Evolutionary conservation across 768 basidiomycete species (phyloP), one percentile per base, ranked within the genome.

Genomic region (Rubroboletus satanas): DNA sequence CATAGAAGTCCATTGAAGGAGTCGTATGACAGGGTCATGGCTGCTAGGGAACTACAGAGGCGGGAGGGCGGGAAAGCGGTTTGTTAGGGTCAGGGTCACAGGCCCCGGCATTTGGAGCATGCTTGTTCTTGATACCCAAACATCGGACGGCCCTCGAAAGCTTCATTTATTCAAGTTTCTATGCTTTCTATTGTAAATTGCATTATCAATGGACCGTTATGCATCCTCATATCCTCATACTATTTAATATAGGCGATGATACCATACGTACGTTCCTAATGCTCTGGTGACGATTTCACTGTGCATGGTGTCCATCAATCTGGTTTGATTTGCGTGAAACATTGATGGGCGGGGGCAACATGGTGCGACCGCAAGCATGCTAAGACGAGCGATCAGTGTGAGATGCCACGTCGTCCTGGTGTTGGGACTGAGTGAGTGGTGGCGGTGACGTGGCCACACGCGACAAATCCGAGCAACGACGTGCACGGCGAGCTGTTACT

Each of bases 1-100:
- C 77, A 83, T 68, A 78, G 84, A 47, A 82, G 79, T 48, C 87
- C 89, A 23, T 73, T 90, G 53, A 76, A 80, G 61, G 88, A 88
- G 66, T 82, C 85, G 23, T 83, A 82, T 62, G 88, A 89, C 54
- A 78, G 85, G 49, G 83, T 88, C 36, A 74, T 79, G 52, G 70
- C 74, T 41, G 86, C 84, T 28, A 87, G 83, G 73, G 70, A 75
- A 48, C 41, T 62, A 21, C 69, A 67, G 60, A 67, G 60, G 41
- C 67, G 55, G 17, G 62, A 65, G 46, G 26, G 45, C 14, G 35
- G 44, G 2, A 4, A 26, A 5, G 32, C 47, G 18, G 42, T 28
- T 37, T 56, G 45, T 46, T 44, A 57, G 33, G 44, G 12, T 17
- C 41, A 14, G 35, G 43, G 41, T 26, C 21, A 15, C 32, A 29